Evolutionary conservation across 2,329 filamentous ascomycete species (phyloP).

Genomic region (Ophiocordyceps camponoti-leonardi): DNA sequence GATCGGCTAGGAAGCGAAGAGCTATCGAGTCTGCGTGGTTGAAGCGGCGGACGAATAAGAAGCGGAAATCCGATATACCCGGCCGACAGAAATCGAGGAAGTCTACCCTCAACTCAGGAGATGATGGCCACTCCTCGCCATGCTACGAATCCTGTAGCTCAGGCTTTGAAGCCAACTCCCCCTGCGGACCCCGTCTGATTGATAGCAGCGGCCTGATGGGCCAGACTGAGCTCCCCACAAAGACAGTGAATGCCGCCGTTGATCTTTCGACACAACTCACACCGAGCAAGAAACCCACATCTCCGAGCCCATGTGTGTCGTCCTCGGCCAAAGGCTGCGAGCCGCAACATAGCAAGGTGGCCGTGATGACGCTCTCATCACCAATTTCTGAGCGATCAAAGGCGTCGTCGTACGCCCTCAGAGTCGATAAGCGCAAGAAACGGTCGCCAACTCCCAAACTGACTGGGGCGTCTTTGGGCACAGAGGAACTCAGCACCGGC

Average conservation of each 20-base stretch:
- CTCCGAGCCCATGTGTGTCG: constrained; percentile 2
- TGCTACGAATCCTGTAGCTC: neutral
- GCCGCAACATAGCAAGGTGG: constrained; percentile 2
- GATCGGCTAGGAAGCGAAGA: constrained; percentile 9
- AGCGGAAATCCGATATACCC: constrained; percentile 6
- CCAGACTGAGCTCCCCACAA: constrained; percentile 3
- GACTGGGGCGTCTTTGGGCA: neutral
- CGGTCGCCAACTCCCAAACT: neutral
- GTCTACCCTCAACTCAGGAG: neutral
- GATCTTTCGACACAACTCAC: neutral
- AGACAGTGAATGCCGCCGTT: constrained; percentile 1
- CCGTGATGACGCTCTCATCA: constrained; percentile 10
- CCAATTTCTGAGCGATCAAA: constrained; percentile 10
- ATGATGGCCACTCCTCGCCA: neutral
- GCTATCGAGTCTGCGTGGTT: constrained; percentile 14
- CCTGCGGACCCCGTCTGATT: neutral
- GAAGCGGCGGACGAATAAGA: constrained; percentile 13
- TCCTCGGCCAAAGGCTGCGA: constrained; percentile 2
- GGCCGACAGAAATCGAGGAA: neutral
- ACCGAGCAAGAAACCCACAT: constrained; percentile 4
- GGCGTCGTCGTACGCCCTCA: neutral
- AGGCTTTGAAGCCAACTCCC: neutral
- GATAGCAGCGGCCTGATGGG: constrained; percentile 1
- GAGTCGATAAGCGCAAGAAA: neutral
- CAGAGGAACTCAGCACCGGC: neutral